Evolutionary conservation across 345 rosid genomes (phyloP).

Genomic region (Abelmoschus esculentus): DNA sequence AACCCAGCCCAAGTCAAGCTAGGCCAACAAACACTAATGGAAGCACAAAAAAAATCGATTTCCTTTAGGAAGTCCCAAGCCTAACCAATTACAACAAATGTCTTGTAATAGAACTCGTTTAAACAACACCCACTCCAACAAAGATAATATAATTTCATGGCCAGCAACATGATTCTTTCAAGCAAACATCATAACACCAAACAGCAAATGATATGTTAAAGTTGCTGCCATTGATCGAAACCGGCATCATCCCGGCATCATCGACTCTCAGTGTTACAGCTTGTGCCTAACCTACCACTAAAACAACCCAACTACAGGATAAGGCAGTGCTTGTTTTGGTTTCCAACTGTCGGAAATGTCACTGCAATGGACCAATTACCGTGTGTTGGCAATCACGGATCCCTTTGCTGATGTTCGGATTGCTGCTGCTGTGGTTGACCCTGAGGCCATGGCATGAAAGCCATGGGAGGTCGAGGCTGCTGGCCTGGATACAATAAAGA

Average conservation of each 20-base stretch:
- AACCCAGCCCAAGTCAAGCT: no score
- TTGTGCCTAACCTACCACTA: constrained; percentile 2
- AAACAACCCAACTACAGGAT: constrained; percentile 2
- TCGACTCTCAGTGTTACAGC: constrained; percentile 8
- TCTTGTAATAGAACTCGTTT: background rate
- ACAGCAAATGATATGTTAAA: background rate
- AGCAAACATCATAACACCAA: background rate
- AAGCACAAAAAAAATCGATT: background rate
- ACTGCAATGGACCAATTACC: background rate
- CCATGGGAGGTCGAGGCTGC: constrained; percentile 26
- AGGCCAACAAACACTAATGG: no score
- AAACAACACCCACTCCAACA: no score
- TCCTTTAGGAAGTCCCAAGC: no score
- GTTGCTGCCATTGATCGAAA: background rate
- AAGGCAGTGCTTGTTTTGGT: constrained; percentile 1
- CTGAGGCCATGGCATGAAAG: constrained; percentile 33
- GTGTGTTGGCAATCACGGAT: constrained; percentile 9
- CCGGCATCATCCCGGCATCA: background rate
- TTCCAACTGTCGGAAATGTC: background rate
- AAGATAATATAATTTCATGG: background rate
- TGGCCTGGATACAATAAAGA: constrained; percentile 16
- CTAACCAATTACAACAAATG: no score
- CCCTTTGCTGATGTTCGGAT: constrained; percentile 20
- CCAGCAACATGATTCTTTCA: background rate
- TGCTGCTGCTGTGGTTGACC: constrained; percentile 22